These are phyloP conservation scores for Sporothrix luriei DNA, from an alignment of 2,329 filamentous ascomycete genomes.

Conservation along the genomic window DNA sequence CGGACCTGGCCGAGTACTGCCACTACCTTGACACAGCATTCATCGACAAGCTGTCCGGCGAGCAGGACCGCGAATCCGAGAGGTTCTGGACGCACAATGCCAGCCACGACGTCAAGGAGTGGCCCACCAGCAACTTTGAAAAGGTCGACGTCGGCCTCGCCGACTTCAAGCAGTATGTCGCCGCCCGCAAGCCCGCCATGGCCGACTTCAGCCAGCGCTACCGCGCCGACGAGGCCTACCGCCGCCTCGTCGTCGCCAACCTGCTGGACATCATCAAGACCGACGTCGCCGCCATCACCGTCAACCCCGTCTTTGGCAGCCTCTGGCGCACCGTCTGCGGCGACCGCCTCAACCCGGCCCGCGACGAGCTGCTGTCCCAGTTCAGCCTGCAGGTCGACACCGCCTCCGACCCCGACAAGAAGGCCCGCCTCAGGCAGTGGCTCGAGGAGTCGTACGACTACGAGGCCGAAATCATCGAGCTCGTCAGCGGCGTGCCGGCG, in stretches of 20 bases:
- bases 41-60: slow-evolving; percentile 34
- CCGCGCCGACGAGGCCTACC: slow-evolving; percentile 45
- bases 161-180: slow-evolving; percentile 39
- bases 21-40: slow-evolving; percentile 32
- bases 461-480: slow-evolving; percentile 47
- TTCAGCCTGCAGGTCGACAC: slow-evolving; percentile 49
- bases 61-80: slow-evolving; percentile 30
- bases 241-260: slow-evolving; percentile 45
- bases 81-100: slow-evolving; percentile 32
- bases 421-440: slow-evolving; percentile 50
- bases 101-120: neutral
- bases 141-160: slow-evolving; percentile 33
- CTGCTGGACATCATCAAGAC: slow-evolving; percentile 49
- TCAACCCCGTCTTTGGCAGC: slow-evolving; percentile 55
- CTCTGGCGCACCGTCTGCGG: slow-evolving; percentile 55
- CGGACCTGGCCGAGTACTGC: slow-evolving; percentile 31
- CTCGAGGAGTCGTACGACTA: slow-evolving; percentile 56
- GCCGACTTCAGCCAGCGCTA: slow-evolving; percentile 49
- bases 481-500: slow-evolving; percentile 45
- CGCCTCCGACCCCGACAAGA: slow-evolving; percentile 43
- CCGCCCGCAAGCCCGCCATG: slow-evolving; percentile 37
- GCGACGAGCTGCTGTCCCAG: slow-evolving; percentile 47
- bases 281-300: slow-evolving; percentile 49
- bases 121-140: slow-evolving; percentile 31
- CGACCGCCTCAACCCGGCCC: slow-evolving; percentile 47